Percentiles rank a stretch among this genome's conserved stretches.
phyloP scores from a whole-genome alignment of 768 basidiomycete genomes.

The Myochromella boudieri region DNA sequence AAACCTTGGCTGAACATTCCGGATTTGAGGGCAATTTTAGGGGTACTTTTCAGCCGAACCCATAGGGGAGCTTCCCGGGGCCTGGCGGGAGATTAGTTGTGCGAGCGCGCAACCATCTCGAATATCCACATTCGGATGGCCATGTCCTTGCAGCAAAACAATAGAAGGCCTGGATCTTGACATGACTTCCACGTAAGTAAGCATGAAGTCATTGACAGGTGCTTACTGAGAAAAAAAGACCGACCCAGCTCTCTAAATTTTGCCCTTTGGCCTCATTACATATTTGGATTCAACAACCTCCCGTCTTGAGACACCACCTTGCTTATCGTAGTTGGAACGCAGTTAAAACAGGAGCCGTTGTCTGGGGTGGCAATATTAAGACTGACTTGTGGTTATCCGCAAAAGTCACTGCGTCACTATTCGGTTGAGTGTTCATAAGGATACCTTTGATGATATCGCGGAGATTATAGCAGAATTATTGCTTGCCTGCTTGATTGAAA shows the following conservation, averaged over 20 bases:
- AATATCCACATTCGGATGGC: constrained; percentile 63
- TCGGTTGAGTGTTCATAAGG: constrained; percentile 64
- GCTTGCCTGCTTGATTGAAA: constrained; percentile 74
- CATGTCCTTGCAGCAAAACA: constrained; percentile 67
- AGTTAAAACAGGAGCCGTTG: background rate
- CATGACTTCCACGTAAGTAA: constrained; percentile 70
- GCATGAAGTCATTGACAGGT: background rate
- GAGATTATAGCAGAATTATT: constrained; percentile 69
- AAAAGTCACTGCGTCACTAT: constrained; percentile 86
- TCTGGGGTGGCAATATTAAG: background rate
- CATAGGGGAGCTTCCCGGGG: too few species aligned
- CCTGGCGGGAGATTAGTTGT: too few species aligned
- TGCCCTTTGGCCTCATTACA: constrained; percentile 56
- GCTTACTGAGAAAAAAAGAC: constrained; percentile 17
- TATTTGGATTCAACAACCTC: background rate
- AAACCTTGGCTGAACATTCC: too few species aligned
- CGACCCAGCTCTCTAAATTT: constrained; percentile 80
- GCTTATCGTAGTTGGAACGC: constrained; percentile 57
- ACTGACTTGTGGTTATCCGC: constrained; percentile 89
- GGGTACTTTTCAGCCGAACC: too few species aligned
- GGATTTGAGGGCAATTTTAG: too few species aligned
- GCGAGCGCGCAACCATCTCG: too few species aligned
- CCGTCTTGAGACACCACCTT: background rate
- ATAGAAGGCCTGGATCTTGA: constrained; percentile 83
- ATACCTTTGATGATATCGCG: constrained; percentile 70